phyloP scores from a whole-genome alignment of 139 green algal genomes.

The Chlamydomonas eustigma region DNA sequence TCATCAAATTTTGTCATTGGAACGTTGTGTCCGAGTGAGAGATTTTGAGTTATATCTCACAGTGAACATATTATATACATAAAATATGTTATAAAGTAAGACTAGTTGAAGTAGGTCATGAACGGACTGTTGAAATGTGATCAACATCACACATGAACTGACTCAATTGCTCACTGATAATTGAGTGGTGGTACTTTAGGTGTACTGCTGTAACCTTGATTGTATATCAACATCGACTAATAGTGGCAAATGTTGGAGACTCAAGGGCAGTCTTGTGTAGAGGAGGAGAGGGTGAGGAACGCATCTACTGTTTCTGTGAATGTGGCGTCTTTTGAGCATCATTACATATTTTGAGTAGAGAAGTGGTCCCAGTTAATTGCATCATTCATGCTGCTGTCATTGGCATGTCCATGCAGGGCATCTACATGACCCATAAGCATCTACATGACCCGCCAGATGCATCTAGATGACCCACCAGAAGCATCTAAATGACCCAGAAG shows the following conservation, averaged over 20 bases:
- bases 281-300: conserved; percentile 47
- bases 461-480: too few relatives aligned
- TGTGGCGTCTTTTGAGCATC: too few relatives aligned
- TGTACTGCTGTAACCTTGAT: conserved; percentile 84
- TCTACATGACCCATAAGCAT: too few relatives aligned
- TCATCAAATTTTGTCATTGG: neutral
- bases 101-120: neutral
- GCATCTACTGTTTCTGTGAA: too few relatives aligned
- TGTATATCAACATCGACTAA: conserved; percentile 60
- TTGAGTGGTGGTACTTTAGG: conserved; percentile 17
- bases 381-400: too few relatives aligned
- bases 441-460: too few relatives aligned
- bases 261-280: conserved; percentile 78
- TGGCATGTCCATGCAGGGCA: too few relatives aligned
- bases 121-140: neutral
- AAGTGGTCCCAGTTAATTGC: too few relatives aligned
- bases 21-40: neutral
- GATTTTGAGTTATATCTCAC: neutral
- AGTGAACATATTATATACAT: neutral
- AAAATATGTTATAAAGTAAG: neutral
- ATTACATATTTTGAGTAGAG: too few relatives aligned
- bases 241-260: conserved; percentile 92
- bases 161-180: neutral
- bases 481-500: too few relatives aligned
- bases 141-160: neutral